phyloP scores from a whole-genome alignment of 345 rosid genomes.

The Salix udensis region DNA sequence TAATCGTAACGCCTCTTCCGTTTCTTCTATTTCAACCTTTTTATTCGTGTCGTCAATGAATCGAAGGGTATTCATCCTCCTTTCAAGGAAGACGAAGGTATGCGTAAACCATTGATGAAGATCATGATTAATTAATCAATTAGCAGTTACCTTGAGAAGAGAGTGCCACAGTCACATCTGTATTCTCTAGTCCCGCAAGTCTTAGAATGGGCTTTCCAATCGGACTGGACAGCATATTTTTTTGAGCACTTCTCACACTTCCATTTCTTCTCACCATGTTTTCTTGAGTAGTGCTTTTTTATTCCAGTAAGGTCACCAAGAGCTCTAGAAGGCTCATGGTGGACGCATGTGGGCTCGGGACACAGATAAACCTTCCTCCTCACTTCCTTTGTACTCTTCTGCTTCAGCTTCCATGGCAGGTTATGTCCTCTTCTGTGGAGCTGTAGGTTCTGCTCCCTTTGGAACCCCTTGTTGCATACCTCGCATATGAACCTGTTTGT shows the following conservation, averaged over 20 bases:
- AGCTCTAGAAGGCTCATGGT: slow-evolving; percentile 77
- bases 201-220: slow-evolving; percentile 85
- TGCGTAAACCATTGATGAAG: neutral
- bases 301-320: slow-evolving; percentile 89
- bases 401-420: slow-evolving; percentile 76
- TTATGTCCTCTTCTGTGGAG: slow-evolving; percentile 91
- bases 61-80: neutral
- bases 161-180: slow-evolving; percentile 78
- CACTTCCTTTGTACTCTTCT: slow-evolving; percentile 72
- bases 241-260: slow-evolving; percentile 82
- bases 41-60: neutral
- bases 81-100: neutral
- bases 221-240: slow-evolving; percentile 74
- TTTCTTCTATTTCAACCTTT: neutral
- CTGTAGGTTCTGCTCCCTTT: slow-evolving; percentile 78
- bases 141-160: slow-evolving; percentile 60
- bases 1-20: neutral
- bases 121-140: neutral
- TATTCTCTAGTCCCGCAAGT: slow-evolving; percentile 80
- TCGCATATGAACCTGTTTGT: slow-evolving; percentile 84
- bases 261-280: slow-evolving; percentile 85
- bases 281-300: slow-evolving; percentile 69
- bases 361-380: slow-evolving; percentile 76
- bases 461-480: slow-evolving; percentile 85
- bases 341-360: slow-evolving; percentile 85